These are phyloP conservation scores for Pythium angustatum DNA, from an alignment of 352 stramenopile genomes.

Conservation along the genomic window DNA sequence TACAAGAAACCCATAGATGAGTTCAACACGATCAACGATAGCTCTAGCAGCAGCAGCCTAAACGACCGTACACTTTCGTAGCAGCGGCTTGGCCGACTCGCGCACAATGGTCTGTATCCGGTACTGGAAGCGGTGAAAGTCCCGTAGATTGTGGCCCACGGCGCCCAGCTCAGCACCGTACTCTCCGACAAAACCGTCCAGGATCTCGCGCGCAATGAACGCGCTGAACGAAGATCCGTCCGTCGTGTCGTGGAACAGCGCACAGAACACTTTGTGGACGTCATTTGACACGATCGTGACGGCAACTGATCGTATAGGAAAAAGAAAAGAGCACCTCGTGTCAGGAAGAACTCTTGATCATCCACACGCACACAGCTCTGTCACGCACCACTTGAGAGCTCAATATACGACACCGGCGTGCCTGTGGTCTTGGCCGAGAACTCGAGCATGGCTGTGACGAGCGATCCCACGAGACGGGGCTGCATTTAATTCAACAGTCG, in stretches of 20 bases:
- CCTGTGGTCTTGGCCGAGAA: constrained; percentile 90
- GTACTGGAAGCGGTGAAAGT: constrained; percentile 91
- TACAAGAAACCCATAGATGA: constrained; percentile 2
- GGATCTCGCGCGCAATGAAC: constrained; percentile 88
- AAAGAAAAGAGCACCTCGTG: neutral
- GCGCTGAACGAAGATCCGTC: constrained; percentile 79
- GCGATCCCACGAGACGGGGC: constrained; percentile 86
- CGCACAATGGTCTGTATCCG: constrained; percentile 81
- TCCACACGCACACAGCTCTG: neutral
- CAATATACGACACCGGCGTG: constrained; percentile 89
- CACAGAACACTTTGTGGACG: constrained; percentile 89
- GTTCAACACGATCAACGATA: neutral
- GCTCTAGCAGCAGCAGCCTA: neutral
- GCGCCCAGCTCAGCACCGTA: constrained; percentile 77
- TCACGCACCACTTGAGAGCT: constrained; percentile 78
- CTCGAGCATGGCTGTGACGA: constrained; percentile 92
- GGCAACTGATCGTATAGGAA: constrained; percentile 43
- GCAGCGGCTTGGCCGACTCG: constrained; percentile 81
- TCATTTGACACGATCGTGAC: constrained; percentile 91
- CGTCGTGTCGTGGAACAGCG: constrained; percentile 87
- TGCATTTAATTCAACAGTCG: too few species aligned
- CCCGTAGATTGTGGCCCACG: constrained; percentile 87
- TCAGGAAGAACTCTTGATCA: neutral
- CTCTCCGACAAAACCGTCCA: constrained; percentile 80
- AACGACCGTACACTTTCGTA: constrained; percentile 70